Evolutionary conservation across 768 basidiomycete species (phyloP).

Genomic region (Trametes meyenii): DNA sequence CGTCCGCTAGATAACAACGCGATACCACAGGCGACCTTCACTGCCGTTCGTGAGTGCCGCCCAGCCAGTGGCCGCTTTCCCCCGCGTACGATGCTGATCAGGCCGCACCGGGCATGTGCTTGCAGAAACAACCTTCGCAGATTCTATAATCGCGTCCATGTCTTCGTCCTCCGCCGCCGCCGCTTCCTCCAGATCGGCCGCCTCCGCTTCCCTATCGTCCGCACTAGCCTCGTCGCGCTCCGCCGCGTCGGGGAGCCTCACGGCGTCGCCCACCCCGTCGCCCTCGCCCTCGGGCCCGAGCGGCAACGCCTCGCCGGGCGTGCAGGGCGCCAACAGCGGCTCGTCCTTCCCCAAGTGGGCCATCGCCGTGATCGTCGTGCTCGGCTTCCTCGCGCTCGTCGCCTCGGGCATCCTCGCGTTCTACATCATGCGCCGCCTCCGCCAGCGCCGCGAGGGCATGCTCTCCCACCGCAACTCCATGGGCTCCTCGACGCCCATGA

Average conservation of each 20-base stretch:
- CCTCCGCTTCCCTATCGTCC: conserved; percentile 30
- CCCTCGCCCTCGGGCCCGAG: not conserved
- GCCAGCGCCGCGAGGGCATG: conserved; percentile 47
- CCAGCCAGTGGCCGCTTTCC: conserved; percentile 8
- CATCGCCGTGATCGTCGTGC: conserved; percentile 85
- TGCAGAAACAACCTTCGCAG: conserved; percentile 75
- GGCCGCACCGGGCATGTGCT: conserved; percentile 29
- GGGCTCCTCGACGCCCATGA: conserved; percentile 83
- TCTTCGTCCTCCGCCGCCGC: conserved; percentile 48
- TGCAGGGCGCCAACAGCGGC: conserved; percentile 46
- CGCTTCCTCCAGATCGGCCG: conserved; percentile 38
- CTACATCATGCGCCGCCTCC: conserved; percentile 71
- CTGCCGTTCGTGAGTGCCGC: conserved; percentile 71
- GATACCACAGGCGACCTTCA: conserved; percentile 72
- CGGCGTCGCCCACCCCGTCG: too few species aligned
- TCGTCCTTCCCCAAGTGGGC: conserved; percentile 83
- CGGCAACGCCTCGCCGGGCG: conserved; percentile 27
- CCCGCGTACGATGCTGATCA: not conserved
- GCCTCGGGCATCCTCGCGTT: conserved; percentile 69
- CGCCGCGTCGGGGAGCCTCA: conserved; percentile 17
- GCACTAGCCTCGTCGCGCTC: conserved; percentile 31
- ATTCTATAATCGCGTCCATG: conserved; percentile 64
- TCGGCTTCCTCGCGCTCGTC: conserved; percentile 82
- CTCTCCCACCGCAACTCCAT: conserved; percentile 71
- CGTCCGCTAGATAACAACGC: conserved; percentile 58